phyloP scores from a whole-genome alignment of 2,329 filamentous ascomycete species.

The Xylaria polymorpha region DNA sequence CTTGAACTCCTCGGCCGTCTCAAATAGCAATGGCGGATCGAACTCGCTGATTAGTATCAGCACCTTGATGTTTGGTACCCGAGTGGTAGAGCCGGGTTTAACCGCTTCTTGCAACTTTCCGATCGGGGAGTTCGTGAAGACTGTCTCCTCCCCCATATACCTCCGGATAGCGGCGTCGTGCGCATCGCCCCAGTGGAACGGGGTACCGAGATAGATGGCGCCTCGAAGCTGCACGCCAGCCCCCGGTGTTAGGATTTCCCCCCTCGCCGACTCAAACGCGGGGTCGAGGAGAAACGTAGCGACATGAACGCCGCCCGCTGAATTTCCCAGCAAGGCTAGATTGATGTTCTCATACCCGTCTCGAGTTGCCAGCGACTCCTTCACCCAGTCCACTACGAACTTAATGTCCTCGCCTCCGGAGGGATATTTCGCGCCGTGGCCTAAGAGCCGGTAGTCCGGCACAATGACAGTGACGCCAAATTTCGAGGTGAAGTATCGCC shows the following conservation, averaged over 20 bases:
- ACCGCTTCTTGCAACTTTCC: conserved; percentile 41
- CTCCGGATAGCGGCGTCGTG: conserved; percentile 40
- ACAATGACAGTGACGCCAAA: conserved; percentile 52
- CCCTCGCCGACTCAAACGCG: conserved; percentile 40
- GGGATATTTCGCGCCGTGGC: conserved; percentile 54
- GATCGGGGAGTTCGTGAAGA: conserved; percentile 41
- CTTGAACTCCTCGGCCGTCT: conserved; percentile 43
- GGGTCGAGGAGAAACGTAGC: conserved; percentile 52
- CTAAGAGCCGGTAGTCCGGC: conserved; percentile 54
- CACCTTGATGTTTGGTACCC: conserved; percentile 41
- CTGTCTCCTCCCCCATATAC: conserved; percentile 44
- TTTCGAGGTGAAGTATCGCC: conserved; percentile 53
- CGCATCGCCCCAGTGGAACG: conserved; percentile 44
- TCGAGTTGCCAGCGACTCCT: conserved; percentile 38
- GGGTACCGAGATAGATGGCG: conserved; percentile 42
- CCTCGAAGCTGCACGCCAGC: conserved; percentile 42
- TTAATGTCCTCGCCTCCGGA: conserved; percentile 56
- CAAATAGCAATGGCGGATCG: conserved; percentile 44
- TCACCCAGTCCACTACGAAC: conserved; percentile 53
- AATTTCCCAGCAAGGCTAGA: conserved; percentile 55
- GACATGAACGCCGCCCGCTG: conserved; percentile 54
- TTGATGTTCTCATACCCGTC: conserved; percentile 48
- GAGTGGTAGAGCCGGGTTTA: conserved; percentile 22
- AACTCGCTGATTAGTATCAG: conserved; percentile 45
- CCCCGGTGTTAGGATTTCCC: conserved; percentile 27